Conservation (phyloP, 495 filamentous ascomycete genomes). For the Aspergillus conjunctus region DNA sequence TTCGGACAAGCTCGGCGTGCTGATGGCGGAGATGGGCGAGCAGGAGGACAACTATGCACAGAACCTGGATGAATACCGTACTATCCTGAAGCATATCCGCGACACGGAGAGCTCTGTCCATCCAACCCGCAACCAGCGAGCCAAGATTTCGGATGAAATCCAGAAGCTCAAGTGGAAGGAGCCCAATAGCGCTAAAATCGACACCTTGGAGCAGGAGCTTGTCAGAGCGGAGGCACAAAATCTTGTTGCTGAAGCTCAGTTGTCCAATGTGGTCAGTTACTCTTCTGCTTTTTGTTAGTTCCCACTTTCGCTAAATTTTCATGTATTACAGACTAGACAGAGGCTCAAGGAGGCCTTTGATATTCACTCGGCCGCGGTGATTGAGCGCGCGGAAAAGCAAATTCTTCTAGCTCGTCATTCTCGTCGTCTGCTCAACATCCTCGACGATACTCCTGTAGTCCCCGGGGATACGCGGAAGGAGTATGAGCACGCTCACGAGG, state of each 20-base stretch:
- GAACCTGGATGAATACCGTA: conserved; percentile 80
- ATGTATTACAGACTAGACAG: conserved; percentile 66
- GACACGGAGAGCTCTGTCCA: conserved; percentile 94
- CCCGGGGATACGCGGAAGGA: conserved; percentile 74
- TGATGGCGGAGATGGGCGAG: conserved; percentile 87
- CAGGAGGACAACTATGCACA: conserved; percentile 88
- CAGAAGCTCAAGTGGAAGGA: conserved; percentile 86
- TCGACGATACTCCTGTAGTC: conserved; percentile 90
- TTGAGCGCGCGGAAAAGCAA: conserved; percentile 96
- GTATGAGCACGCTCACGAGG: conserved; percentile 65
- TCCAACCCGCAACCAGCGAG: conserved; percentile 80
- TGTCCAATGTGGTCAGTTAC: conserved; percentile 78
- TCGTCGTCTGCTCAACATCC: conserved; percentile 76
- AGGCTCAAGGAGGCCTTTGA: conserved; percentile 95
- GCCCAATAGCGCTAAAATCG: conserved; percentile 71
- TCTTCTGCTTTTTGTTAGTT: not conserved
- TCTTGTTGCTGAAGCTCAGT: conserved; percentile 92
- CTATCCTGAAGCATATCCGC: conserved; percentile 81
- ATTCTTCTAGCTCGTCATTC: conserved; percentile 88
- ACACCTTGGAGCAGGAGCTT: conserved; percentile 90
- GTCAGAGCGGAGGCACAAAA: conserved; percentile 94
- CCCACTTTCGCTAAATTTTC: conserved; percentile 14
- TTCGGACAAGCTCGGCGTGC: conserved; percentile 89
- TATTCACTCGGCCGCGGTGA: conserved; percentile 78
- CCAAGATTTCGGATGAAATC: conserved; percentile 88